These are phyloP conservation scores for Bipolaris bicolor DNA, from an alignment of 2,329 filamentous ascomycete species.

Conservation along the genomic window DNA sequence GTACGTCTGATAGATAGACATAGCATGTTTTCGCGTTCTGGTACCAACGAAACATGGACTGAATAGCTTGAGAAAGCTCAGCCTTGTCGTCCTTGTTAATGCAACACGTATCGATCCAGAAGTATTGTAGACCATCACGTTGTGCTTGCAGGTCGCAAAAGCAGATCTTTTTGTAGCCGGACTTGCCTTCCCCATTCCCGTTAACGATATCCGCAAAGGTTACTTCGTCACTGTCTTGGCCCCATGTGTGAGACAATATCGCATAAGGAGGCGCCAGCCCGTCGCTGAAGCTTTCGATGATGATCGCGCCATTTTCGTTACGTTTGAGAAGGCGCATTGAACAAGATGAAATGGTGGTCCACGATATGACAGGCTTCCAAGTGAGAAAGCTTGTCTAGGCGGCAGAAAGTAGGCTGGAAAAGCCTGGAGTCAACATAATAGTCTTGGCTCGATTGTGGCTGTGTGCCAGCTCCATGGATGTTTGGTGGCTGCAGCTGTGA, in stretches of 20 bases:
- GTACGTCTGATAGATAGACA: not conserved
- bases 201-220: constrained; percentile 25
- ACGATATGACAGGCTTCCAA: no score
- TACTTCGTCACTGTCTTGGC: constrained; percentile 32
- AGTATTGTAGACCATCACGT: constrained; percentile 3
- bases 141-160: constrained; percentile 3
- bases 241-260: constrained; percentile 42
- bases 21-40: not conserved
- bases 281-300: constrained; percentile 2
- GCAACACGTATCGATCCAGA: constrained; percentile 5
- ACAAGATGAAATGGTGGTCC: not conserved
- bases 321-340: constrained; percentile 20
- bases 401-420: no score
- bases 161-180: not conserved
- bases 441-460: no score
- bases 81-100: not conserved
- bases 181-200: constrained; percentile 6
- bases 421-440: no score
- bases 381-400: no score
- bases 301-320: constrained; percentile 9
- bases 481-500: no score
- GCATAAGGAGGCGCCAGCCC: constrained; percentile 5
- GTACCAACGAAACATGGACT: constrained; percentile 3
- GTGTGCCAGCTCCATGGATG: no score
- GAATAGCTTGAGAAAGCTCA: not conserved